These are phyloP conservation scores for Gomphus bonarii DNA, from an alignment of 1,284 basidiomycete genomes.

Conservation along the genomic window DNA sequence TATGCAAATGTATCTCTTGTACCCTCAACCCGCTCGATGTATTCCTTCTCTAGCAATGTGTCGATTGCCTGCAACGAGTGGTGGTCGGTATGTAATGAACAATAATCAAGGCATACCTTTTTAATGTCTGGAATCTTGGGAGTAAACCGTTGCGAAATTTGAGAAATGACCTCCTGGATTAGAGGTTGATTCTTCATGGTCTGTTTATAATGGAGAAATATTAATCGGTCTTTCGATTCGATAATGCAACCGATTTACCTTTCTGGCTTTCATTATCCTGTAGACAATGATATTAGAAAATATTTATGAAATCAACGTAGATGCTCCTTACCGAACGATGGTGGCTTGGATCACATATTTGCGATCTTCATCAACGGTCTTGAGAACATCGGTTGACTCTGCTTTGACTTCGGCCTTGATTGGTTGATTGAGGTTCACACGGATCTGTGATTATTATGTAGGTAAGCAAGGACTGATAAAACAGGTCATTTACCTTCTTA, in stretches of 20 bases:
- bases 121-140: constrained; percentile 91
- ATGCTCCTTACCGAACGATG: constrained; percentile 67
- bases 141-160: constrained; percentile 82
- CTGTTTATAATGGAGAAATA: constrained; percentile 27
- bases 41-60: constrained; percentile 93
- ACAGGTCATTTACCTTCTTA: constrained; percentile 54
- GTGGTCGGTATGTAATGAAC: background rate
- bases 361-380: constrained; percentile 95
- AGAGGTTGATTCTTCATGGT: constrained; percentile 94
- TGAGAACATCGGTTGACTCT: constrained; percentile 84
- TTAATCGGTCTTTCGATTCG: constrained; percentile 1
- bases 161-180: constrained; percentile 90
- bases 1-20: constrained; percentile 73
- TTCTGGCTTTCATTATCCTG: constrained; percentile 96
- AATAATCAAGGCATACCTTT: constrained; percentile 41
- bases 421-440: constrained; percentile 88
- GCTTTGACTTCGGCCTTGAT: constrained; percentile 93
- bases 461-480: background rate
- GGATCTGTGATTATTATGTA: constrained; percentile 36
- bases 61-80: constrained; percentile 74
- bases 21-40: constrained; percentile 86
- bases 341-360: constrained; percentile 97
- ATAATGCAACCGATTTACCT: constrained; percentile 20
- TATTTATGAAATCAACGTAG: background rate
- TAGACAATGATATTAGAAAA: background rate